These are phyloP conservation scores for Karstenula rhodostoma DNA, from an alignment of 2,329 filamentous ascomycete species.

Conservation along the genomic window DNA sequence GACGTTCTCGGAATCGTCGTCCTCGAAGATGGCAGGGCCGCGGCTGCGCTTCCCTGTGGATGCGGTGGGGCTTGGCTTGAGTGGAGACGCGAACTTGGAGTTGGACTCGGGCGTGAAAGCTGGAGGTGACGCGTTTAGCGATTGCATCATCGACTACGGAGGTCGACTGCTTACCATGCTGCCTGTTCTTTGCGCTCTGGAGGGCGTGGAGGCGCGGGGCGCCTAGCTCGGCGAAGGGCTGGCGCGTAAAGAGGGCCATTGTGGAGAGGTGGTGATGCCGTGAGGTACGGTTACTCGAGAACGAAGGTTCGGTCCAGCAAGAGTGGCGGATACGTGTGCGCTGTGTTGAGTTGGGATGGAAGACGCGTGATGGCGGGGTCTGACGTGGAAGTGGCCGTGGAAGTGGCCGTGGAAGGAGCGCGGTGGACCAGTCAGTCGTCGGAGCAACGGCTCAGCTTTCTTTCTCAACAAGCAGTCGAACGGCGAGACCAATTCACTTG, in stretches of 20 bases:
- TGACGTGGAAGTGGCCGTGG: background rate
- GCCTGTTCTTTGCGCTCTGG: constrained; percentile 79
- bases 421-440: constrained; percentile 12
- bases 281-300: constrained; percentile 5
- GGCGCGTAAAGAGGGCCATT: constrained; percentile 62
- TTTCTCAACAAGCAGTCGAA: background rate
- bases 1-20: constrained; percentile 65
- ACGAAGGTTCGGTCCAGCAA: background rate
- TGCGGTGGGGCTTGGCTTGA: constrained; percentile 38
- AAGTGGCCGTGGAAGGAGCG: no score
- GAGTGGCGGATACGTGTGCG: background rate
- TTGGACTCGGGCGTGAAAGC: constrained; percentile 37
- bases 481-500: constrained; percentile 7
- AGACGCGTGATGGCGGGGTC: constrained; percentile 5
- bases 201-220: constrained; percentile 73
- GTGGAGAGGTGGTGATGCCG: constrained; percentile 16
- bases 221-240: constrained; percentile 79
- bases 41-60: constrained; percentile 57
- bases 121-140: constrained; percentile 36
- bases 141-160: constrained; percentile 5
- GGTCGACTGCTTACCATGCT: constrained; percentile 61
- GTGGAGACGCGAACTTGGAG: constrained; percentile 38
- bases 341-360: constrained; percentile 5
- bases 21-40: constrained; percentile 54
- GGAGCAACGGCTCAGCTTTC: constrained; percentile 1